Conservation (phyloP, 2,329 filamentous ascomycete species). For the Neofusicoccum ribis region DNA sequence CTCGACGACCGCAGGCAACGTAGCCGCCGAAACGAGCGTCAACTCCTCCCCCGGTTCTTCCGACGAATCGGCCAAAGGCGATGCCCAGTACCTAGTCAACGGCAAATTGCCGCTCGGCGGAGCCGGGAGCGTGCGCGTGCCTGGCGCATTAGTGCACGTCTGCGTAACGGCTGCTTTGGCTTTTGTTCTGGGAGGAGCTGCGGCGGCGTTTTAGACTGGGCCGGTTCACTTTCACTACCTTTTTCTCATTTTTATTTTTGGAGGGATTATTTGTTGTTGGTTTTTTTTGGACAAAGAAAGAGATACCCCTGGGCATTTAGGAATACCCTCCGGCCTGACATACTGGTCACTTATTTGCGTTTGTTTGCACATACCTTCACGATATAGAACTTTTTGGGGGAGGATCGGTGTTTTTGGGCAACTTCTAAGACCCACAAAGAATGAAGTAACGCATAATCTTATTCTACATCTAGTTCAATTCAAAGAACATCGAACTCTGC, state of each 20-base stretch:
- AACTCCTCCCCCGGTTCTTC: neutral
- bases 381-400: no score
- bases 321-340: neutral
- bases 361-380: neutral
- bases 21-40: neutral
- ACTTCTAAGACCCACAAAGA: no score
- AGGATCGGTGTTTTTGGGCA: no score
- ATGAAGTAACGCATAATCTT: no score
- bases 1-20: neutral
- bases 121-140: neutral
- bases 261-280: neutral
- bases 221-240: neutral
- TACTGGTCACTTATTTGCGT: neutral
- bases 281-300: neutral
- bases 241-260: neutral
- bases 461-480: no score
- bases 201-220: neutral
- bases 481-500: no score
- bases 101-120: constrained; percentile 3
- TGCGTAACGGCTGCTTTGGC: neutral
- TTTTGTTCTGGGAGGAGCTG: neutral
- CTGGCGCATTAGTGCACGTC: neutral
- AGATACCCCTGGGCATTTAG: constrained; percentile 2
- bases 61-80: neutral
- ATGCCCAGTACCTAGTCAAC: constrained; percentile 5